These are phyloP conservation scores for Yarrowia alimentaria DNA, from an alignment of 805 yeast species.

Conservation along the genomic window DNA sequence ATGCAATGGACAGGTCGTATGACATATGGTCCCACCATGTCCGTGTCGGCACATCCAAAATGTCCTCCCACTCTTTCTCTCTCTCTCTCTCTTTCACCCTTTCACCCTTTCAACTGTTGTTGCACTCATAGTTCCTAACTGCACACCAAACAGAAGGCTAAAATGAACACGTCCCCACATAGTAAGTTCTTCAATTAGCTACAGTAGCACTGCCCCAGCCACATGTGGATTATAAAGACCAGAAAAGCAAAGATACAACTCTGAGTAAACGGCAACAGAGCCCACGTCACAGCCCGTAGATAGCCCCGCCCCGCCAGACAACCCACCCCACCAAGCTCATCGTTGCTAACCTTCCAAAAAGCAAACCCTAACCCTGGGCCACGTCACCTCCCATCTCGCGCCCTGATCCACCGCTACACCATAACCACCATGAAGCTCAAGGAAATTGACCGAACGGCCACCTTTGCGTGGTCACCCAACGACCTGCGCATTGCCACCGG, in stretches of 20 bases:
- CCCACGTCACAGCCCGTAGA: too few relatives aligned
- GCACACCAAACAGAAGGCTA: slow-evolving; percentile 5
- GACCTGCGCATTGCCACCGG: slow-evolving; percentile 71
- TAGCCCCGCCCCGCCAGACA: neutral
- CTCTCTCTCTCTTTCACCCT: too few relatives aligned
- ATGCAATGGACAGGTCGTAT: too few relatives aligned
- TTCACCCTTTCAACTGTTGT: too few relatives aligned
- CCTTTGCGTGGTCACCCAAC: slow-evolving; percentile 94
- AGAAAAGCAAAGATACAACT: neutral
- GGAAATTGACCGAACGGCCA: slow-evolving; percentile 81
- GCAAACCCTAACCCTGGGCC: slow-evolving; percentile 24
- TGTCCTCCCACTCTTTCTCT: too few relatives aligned
- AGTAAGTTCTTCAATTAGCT: too few relatives aligned
- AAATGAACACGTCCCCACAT: slow-evolving; percentile 21
- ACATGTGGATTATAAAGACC: neutral
- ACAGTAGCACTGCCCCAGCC: neutral
- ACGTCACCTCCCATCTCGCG: slow-evolving; percentile 27
- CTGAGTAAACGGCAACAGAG: too few relatives aligned
- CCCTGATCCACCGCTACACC: slow-evolving; percentile 19
- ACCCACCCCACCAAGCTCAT: neutral
- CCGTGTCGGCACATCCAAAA: too few relatives aligned
- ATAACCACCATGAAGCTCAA: slow-evolving; percentile 55
- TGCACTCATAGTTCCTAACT: neutral
- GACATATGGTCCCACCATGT: too few relatives aligned
- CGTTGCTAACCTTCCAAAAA: slow-evolving; percentile 19